A percentile compares a stretch with the other conserved stretches of the same genome.
These are phyloP conservation scores for Triangularia verruculosa DNA, from an alignment of 2,329 filamentous ascomycete species.

Conservation along the genomic window DNA sequence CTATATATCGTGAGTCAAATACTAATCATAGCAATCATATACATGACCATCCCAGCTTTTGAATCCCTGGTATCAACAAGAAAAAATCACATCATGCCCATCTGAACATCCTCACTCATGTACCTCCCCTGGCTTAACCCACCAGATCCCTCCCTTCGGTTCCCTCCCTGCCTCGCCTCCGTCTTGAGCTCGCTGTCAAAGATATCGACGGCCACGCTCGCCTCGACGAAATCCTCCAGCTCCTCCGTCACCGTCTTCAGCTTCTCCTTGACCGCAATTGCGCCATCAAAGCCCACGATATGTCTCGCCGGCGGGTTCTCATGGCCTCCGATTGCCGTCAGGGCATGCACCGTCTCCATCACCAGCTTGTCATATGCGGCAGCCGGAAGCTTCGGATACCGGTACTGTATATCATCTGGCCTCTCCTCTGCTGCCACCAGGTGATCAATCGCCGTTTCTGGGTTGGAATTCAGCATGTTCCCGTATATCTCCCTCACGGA, in stretches of 20 bases:
- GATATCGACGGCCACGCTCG: slow-evolving; percentile 81
- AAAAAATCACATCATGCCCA: neutral
- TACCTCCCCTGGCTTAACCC: neutral
- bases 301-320: slow-evolving; percentile 93
- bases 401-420: slow-evolving; percentile 52
- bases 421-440: slow-evolving; percentile 15
- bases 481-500: slow-evolving; percentile 79
- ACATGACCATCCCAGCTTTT: neutral
- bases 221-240: slow-evolving; percentile 91
- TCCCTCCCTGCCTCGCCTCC: slow-evolving; percentile 44
- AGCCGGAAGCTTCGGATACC: slow-evolving; percentile 71
- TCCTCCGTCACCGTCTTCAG: slow-evolving; percentile 95
- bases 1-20: neutral
- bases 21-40: neutral
- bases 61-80: neutral
- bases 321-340: slow-evolving; percentile 89
- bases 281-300: slow-evolving; percentile 88
- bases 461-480: slow-evolving; percentile 73
- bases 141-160: neutral
- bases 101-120: neutral
- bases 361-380: slow-evolving; percentile 71
- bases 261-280: slow-evolving; percentile 88
- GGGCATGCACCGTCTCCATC: slow-evolving; percentile 83
- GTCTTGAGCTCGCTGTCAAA: slow-evolving; percentile 55
- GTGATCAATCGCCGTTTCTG: slow-evolving; percentile 54